Percentiles rank a stretch among this genome's conserved stretches.
Conservation (phyloP, 768 basidiomycete species). For the Candolleomyces eurysporus region DNA sequence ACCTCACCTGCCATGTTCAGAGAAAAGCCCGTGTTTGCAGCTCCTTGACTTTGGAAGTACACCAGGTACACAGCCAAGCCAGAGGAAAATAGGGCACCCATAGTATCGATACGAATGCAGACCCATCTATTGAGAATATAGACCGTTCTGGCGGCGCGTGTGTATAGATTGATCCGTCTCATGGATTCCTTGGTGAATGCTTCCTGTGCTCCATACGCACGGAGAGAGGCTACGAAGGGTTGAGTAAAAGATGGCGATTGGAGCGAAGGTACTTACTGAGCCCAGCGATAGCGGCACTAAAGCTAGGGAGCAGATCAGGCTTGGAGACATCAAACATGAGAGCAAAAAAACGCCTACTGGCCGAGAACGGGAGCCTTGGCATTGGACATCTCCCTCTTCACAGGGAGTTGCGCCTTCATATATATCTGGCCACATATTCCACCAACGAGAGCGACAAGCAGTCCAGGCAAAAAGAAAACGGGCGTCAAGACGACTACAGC, state of each 20-base stretch:
- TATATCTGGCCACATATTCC: conserved; percentile 34
- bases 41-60: conserved; percentile 38
- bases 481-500: conserved; percentile 44
- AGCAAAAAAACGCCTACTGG: conserved; percentile 34
- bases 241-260: background rate
- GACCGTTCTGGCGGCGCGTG: conserved; percentile 40
- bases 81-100: conserved; percentile 54
- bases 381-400: conserved; percentile 44
- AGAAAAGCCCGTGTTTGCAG: conserved; percentile 47
- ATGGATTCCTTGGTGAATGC: conserved; percentile 42
- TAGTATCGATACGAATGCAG: conserved; percentile 50
- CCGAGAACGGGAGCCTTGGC: conserved; percentile 42
- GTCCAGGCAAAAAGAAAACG: conserved; percentile 31
- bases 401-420: conserved; percentile 42
- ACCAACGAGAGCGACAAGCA: conserved; percentile 18
- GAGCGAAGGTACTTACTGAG: conserved; percentile 30
- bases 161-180: conserved; percentile 50
- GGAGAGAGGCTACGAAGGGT: conserved; percentile 42
- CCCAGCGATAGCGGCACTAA: conserved; percentile 59
- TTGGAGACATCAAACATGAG: background rate
- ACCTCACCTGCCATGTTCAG: conserved; percentile 48
- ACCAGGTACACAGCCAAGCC: conserved; percentile 52
- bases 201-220: conserved; percentile 59
- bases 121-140: conserved; percentile 49
- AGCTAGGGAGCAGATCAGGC: conserved; percentile 20